These are phyloP conservation scores for Mycotypha africana DNA, from an alignment of 371 early-diverging fungal species.

Conservation along the genomic window DNA sequence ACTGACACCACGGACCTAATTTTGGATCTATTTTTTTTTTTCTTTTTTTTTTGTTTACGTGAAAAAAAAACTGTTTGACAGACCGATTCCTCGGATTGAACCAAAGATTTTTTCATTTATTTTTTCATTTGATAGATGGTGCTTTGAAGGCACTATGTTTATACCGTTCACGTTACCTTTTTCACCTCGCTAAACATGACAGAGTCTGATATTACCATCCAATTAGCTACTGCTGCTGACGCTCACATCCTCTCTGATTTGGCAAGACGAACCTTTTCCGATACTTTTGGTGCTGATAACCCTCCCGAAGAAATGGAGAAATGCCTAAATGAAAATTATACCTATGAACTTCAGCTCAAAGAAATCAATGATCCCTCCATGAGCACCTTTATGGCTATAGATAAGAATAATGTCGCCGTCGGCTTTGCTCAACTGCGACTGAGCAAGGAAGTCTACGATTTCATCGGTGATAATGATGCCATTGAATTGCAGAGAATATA, in stretches of 20 bases:
- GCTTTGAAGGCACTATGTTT: no score
- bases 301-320: constrained; percentile 10
- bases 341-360: constrained; percentile 7
- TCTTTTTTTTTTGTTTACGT: no score
- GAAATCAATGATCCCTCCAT: constrained; percentile 19
- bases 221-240: no score
- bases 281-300: constrained; percentile 14
- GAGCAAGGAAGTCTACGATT: constrained; percentile 16
- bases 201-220: no score
- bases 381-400: constrained; percentile 14
- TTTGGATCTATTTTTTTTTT: no score
- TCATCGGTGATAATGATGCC: constrained; percentile 16
- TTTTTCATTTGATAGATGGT: no score
- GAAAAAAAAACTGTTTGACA: no score
- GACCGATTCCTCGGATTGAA: no score
- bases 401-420: constrained; percentile 8
- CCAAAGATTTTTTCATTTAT: no score
- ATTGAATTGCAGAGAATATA: constrained; percentile 27
- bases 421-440: constrained; percentile 22
- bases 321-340: constrained; percentile 14
- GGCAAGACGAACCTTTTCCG: constrained; percentile 11
- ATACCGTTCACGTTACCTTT: no score
- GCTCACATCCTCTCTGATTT: constrained; percentile 10
- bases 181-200: no score
- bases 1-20: no score